phyloP scores from a whole-genome alignment of 306 rosid species.

The Styphnolobium japonicum region DNA sequence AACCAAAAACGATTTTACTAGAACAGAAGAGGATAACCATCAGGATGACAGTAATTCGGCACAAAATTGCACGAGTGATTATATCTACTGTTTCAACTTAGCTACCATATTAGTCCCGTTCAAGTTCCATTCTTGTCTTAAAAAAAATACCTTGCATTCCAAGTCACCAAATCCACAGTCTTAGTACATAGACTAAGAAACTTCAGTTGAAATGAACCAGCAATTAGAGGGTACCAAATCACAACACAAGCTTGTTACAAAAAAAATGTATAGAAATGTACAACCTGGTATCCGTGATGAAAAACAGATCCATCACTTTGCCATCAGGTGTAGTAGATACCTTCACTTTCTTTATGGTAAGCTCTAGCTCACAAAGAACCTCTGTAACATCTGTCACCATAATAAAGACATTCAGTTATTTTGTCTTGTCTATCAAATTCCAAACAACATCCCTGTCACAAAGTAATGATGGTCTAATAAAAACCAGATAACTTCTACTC shows the following conservation, averaged over 20 bases:
- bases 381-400: constrained; percentile 67
- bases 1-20: background rate
- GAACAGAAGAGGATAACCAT: background rate
- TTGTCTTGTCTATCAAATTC: background rate
- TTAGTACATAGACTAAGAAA: background rate
- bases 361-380: constrained; percentile 89
- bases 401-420: constrained; percentile 12
- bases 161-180: background rate
- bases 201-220: background rate
- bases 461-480: background rate
- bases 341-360: constrained; percentile 85
- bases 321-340: constrained; percentile 97
- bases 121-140: background rate
- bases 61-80: constrained; percentile 8
- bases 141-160: background rate
- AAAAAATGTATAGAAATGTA: constrained; percentile 8
- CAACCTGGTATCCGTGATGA: constrained; percentile 89
- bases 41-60: background rate
- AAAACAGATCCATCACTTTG: constrained; percentile 84
- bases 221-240: background rate
- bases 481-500: background rate
- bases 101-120: background rate
- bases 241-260: background rate
- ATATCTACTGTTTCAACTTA: background rate
- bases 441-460: background rate